Evolutionary conservation across 805 yeast species (phyloP).

Genomic region (Ogataea ramenticola): DNA sequence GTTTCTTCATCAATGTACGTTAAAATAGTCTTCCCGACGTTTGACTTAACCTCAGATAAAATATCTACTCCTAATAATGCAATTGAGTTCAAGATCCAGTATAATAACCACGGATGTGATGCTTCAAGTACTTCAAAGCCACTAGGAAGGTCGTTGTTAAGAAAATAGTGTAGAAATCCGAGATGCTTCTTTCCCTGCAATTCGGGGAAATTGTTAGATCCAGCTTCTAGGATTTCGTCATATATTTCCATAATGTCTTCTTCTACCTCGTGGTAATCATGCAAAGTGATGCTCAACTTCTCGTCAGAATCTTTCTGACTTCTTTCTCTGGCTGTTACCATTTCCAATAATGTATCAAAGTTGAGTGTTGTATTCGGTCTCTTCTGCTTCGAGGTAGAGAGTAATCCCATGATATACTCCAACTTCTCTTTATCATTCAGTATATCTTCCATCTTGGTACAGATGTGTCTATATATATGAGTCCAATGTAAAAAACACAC

Average conservation of each 20-base stretch:
- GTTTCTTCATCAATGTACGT: slow-evolving; percentile 22
- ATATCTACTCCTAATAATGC: slow-evolving; percentile 32
- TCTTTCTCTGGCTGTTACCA: slow-evolving; percentile 13
- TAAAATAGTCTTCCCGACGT: slow-evolving; percentile 22
- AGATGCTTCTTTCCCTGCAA: slow-evolving; percentile 31
- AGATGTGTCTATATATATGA: no score
- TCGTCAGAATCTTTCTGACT: slow-evolving; percentile 20
- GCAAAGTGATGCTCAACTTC: slow-evolving; percentile 28
- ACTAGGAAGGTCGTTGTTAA: slow-evolving; percentile 40
- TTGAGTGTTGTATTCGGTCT: slow-evolving; percentile 6
- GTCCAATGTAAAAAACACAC: no score
- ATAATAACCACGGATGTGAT: slow-evolving; percentile 85
- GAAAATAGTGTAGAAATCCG: slow-evolving; percentile 33
- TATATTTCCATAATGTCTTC: slow-evolving; percentile 22
- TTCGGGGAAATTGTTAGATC: slow-evolving; percentile 23
- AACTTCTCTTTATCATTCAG: neutral
- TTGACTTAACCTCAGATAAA: slow-evolving; percentile 9
- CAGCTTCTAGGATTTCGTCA: slow-evolving; percentile 21
- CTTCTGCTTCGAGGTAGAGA: neutral
- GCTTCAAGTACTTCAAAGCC: slow-evolving; percentile 63
- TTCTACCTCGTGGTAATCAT: slow-evolving; percentile 34
- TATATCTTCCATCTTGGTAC: neutral
- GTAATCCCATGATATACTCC: slow-evolving; percentile 1
- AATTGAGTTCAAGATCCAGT: slow-evolving; percentile 68
- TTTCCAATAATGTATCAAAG: slow-evolving; percentile 18